Conservation (phyloP, 2,329 filamentous ascomycete species). For the Thielaviopsis ethacetica region DNA sequence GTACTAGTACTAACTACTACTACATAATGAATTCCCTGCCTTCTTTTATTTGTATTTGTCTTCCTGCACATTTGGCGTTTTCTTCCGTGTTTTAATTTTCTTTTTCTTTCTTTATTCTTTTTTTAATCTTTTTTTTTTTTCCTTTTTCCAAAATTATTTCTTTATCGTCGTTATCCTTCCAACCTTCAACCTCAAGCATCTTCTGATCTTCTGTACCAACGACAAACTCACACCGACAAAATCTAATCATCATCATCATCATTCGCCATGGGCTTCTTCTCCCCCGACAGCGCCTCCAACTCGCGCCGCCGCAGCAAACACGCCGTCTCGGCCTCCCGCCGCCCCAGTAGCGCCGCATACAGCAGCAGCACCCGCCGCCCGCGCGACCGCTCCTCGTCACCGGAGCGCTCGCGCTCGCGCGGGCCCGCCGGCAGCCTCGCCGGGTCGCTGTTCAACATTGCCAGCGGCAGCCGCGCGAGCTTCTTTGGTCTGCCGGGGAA, state of each 20-base stretch:
- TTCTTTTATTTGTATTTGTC: background rate
- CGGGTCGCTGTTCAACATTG: slow-evolving; percentile 24
- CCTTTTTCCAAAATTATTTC: background rate
- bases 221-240: background rate
- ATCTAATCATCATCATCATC: background rate
- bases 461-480: slow-evolving; percentile 27
- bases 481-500: slow-evolving; percentile 26
- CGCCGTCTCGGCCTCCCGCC: background rate
- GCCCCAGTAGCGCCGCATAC: background rate
- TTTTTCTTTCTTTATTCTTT: background rate
- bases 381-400: slow-evolving; percentile 1
- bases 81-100: background rate
- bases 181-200: background rate
- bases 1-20: too few species aligned
- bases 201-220: background rate
- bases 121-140: background rate
- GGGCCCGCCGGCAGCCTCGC: slow-evolving; percentile 11
- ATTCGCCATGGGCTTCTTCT: slow-evolving; percentile 13
- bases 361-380: background rate
- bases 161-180: background rate
- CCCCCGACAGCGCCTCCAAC: slow-evolving; percentile 11
- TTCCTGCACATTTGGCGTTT: background rate
- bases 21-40: too few species aligned
- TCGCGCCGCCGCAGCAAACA: slow-evolving; percentile 2
- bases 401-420: slow-evolving; percentile 2